These are phyloP conservation scores for Komagataella pastoris DNA, from an alignment of 805 yeast species.

Conservation along the genomic window DNA sequence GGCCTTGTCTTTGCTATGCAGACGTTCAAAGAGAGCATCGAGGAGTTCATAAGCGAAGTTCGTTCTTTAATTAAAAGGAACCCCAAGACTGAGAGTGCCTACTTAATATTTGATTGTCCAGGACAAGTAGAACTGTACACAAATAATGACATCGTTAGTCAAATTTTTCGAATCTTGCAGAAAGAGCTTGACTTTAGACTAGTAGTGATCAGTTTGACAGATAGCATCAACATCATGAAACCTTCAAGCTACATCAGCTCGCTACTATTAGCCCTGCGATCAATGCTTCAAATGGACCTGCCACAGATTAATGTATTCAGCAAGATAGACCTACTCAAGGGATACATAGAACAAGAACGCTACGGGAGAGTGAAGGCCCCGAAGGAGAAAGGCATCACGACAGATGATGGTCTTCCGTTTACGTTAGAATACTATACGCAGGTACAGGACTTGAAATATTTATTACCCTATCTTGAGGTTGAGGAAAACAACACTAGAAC, in stretches of 20 bases:
- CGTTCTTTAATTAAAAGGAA: conserved; percentile 32
- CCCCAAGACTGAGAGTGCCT: conserved; percentile 31
- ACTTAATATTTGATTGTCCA: conserved; percentile 79
- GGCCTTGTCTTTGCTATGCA: conserved; percentile 86
- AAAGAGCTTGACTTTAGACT: conserved; percentile 55
- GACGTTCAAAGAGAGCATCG: conserved; percentile 39
- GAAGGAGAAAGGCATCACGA: not conserved
- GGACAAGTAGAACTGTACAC: conserved; percentile 96
- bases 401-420: conserved; percentile 46
- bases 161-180: conserved; percentile 53
- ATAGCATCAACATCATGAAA: conserved; percentile 65
- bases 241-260: conserved; percentile 87
- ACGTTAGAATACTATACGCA: conserved; percentile 80
- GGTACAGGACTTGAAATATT: conserved; percentile 66
- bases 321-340: conserved; percentile 70
- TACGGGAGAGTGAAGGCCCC: conserved; percentile 4
- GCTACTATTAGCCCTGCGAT: conserved; percentile 64
- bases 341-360: conserved; percentile 23
- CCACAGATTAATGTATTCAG: conserved; percentile 92
- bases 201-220: conserved; percentile 79
- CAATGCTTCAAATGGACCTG: conserved; percentile 85
- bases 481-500: conserved; percentile 56
- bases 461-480: conserved; percentile 54
- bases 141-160: conserved; percentile 62
- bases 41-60: conserved; percentile 43